Conservation (phyloP, 345 rosid species). For the Tarenaya hassleriana region DNA sequence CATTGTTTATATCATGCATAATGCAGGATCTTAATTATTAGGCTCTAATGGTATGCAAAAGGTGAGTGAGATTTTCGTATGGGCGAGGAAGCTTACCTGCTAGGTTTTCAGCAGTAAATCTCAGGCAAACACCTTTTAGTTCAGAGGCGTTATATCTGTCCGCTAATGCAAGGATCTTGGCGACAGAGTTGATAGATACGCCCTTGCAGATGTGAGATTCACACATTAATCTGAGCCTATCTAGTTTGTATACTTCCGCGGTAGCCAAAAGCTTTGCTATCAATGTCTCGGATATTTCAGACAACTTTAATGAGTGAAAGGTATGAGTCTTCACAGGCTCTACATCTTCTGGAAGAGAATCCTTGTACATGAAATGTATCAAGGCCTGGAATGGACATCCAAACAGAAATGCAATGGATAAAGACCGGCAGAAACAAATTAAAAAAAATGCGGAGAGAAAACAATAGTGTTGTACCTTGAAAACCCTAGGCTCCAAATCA, state of each 20-base stretch:
- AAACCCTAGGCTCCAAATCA: conserved; percentile 74
- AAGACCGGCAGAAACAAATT: too few relatives aligned
- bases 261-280: conserved; percentile 68
- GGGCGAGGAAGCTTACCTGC: conserved; percentile 62
- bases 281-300: conserved; percentile 57
- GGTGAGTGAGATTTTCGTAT: neutral
- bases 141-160: conserved; percentile 79
- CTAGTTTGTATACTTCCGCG: conserved; percentile 72
- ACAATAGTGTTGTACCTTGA: too few relatives aligned
- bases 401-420: too few relatives aligned
- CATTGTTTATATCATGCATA: neutral
- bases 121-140: conserved; percentile 69
- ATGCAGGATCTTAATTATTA: neutral
- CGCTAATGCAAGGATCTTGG: conserved; percentile 83
- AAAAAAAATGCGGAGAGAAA: too few relatives aligned
- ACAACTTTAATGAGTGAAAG: conserved; percentile 35
- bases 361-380: conserved; percentile 76
- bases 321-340: conserved; percentile 32
- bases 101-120: conserved; percentile 68
- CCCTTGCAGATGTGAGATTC: conserved; percentile 87
- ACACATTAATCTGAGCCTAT: conserved; percentile 71
- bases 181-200: conserved; percentile 63
- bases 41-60: too few relatives aligned
- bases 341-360: conserved; percentile 67
- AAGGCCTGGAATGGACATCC: conserved; percentile 56